Conservation (phyloP, 768 basidiomycete genomes). For the Strobilomyces echinocephalus region DNA sequence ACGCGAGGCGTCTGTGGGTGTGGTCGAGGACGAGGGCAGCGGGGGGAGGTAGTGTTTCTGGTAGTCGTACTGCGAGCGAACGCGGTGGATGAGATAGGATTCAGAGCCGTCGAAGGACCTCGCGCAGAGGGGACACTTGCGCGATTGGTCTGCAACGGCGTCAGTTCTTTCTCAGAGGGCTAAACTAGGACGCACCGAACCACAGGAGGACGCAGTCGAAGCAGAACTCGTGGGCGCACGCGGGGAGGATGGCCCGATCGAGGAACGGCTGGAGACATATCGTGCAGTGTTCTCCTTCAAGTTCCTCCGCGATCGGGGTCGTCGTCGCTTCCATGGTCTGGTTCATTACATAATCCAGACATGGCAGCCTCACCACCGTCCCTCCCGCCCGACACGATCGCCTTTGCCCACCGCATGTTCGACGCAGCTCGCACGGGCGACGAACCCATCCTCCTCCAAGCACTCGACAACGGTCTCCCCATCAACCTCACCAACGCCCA, state of each 20-base stretch:
- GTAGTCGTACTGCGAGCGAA: slow-evolving; percentile 76
- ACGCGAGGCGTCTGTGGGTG: slow-evolving; percentile 29
- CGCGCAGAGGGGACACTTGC: slow-evolving; percentile 73
- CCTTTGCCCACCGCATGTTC: slow-evolving; percentile 66
- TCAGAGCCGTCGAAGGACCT: slow-evolving; percentile 61
- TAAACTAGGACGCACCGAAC: slow-evolving; percentile 68
- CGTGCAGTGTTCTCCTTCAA: slow-evolving; percentile 51
- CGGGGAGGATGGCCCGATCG: slow-evolving; percentile 78
- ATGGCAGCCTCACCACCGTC: no score
- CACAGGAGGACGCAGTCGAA: slow-evolving; percentile 87
- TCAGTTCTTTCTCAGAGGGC: no score
- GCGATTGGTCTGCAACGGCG: slow-evolving; percentile 56
- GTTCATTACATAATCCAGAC: slow-evolving; percentile 13
- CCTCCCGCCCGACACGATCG: slow-evolving; percentile 36
- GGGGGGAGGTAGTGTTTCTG: slow-evolving; percentile 76
- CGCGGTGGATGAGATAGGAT: slow-evolving; percentile 70
- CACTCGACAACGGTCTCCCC: slow-evolving; percentile 66
- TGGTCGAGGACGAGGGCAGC: slow-evolving; percentile 45
- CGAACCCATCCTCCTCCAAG: slow-evolving; percentile 46
- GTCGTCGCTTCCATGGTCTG: slow-evolving; percentile 18
- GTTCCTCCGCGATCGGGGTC: slow-evolving; percentile 9
- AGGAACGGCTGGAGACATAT: slow-evolving; percentile 78
- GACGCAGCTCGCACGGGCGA: slow-evolving; percentile 66
- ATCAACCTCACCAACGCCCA: slow-evolving; percentile 68
- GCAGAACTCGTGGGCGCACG: slow-evolving; percentile 90